Conservation (phyloP, 257 asterid genomes). For the Nicotiana paniculata region DNA sequence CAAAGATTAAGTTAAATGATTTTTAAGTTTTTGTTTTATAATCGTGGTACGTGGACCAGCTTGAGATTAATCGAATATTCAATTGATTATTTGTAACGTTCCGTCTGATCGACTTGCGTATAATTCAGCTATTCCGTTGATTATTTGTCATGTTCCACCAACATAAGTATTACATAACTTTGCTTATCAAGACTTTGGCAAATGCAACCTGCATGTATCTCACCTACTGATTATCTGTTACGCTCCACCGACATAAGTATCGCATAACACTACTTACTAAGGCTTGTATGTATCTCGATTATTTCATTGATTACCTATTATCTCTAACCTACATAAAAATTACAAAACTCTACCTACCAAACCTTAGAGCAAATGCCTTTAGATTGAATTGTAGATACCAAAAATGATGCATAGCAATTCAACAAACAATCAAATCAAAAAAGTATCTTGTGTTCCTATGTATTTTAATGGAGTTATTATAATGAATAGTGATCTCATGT, state of each 20-base stretch:
- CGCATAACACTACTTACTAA: no score
- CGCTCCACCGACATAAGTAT: no score
- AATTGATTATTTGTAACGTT: no score
- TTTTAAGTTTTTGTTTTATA: neutral
- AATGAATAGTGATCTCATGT: neutral
- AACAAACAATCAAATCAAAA: neutral
- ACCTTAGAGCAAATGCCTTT: neutral
- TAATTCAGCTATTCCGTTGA: no score
- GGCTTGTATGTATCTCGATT: neutral
- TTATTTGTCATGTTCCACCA: no score
- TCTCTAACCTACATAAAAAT: neutral
- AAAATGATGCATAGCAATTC: neutral
- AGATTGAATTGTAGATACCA: neutral
- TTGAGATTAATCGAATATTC: neutral
- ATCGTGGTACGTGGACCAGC: accelerated
- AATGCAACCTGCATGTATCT: no score
- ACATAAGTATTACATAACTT: no score
- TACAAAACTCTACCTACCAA: neutral
- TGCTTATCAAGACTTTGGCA: no score
- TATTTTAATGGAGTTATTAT: neutral
- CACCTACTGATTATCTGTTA: no score
- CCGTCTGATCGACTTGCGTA: no score
- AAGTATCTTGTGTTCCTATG: neutral
- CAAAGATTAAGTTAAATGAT: neutral
- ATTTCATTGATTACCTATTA: neutral